Evolutionary conservation across 306 rosid species (phyloP).

Genomic region (Erythrophleum fordii): DNA sequence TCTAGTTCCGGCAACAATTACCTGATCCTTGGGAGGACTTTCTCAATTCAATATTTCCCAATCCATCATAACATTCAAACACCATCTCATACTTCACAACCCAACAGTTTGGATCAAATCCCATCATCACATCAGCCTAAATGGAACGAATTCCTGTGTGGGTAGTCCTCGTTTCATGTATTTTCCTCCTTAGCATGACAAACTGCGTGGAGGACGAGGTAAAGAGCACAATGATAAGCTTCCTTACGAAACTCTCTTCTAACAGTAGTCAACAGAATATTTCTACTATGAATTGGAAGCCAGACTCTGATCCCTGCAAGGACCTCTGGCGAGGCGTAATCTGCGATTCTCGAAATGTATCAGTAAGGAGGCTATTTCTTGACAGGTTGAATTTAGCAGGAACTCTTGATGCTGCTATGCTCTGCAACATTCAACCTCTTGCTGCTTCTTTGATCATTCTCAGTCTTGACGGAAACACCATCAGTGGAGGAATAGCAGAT

Average conservation of each 20-base stretch:
- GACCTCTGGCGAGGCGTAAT: slow-evolving; percentile 59
- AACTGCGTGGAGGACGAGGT: slow-evolving; percentile 59
- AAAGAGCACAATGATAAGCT: slow-evolving; percentile 54
- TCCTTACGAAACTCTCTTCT: slow-evolving; percentile 55
- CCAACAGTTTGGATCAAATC: slow-evolving; percentile 21
- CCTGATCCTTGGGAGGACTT: slow-evolving; percentile 29
- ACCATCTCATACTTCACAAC: neutral
- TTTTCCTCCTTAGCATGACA: slow-evolving; percentile 41
- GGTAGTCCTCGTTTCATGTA: slow-evolving; percentile 44
- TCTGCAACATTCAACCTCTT: slow-evolving; percentile 57
- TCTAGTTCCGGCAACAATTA: slow-evolving; percentile 41
- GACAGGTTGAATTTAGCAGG: slow-evolving; percentile 51
- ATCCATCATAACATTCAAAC: neutral
- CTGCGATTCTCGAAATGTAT: slow-evolving; percentile 47
- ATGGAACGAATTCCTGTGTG: slow-evolving; percentile 53
- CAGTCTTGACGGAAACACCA: slow-evolving; percentile 51
- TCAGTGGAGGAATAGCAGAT: slow-evolving; percentile 55
- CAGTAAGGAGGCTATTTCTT: slow-evolving; percentile 50
- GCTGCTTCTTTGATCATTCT: slow-evolving; percentile 60
- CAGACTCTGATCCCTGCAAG: slow-evolving; percentile 70
- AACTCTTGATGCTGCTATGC: slow-evolving; percentile 51
- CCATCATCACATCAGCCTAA: slow-evolving; percentile 20
- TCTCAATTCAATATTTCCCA: slow-evolving; percentile 28
- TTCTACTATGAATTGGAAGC: slow-evolving; percentile 51
- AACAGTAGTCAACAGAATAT: slow-evolving; percentile 18